Evolutionary conservation across 257 asterid species (phyloP), one percentile per base, ranked within the genome.

Genomic region (Orobanche coerulescens): DNA sequence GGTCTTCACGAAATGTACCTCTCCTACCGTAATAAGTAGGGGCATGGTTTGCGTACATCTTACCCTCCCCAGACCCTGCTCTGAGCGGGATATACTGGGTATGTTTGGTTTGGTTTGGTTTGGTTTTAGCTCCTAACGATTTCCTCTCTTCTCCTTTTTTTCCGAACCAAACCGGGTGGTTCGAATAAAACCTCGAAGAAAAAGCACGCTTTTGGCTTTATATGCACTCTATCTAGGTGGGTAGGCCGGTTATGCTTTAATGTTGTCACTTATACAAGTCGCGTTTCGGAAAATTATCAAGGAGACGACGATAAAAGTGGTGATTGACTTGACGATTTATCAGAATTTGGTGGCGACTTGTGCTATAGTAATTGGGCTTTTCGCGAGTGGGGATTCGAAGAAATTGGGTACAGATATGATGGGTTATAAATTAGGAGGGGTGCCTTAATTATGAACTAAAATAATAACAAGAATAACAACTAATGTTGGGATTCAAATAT

Each of bases 381-480:
- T 81, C 37, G 90, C 73, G 0, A 79, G 89, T 42, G 87, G 94
- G 42, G 96, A 88, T 18, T 88, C 84, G 88, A 61, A 20, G 64
- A 73, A 15, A 16, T 44, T 83, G 67, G 20, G n/a, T 4, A 13
- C 3, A 14, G 96, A 89, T 67, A 86, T 84, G 94, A 42, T 49
- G 2, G 82, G 46, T 33, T 89, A 65, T 49, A 58, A 63, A 20
- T 3, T 30, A 18, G 95, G 95, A 64, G 62, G 47, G 16, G 74
- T 62, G 1, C 62, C 80, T 0, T 89, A 89, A 70, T 80, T 13
- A 82, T 80, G 77, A 84, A 68, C 62, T 70, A n/a, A n/a, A n/a
- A n/a, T n/a, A n/a, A n/a, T n/a, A n/a, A n/a, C n/a, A n/a, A n/a
- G n/a, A n/a, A n/a, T n/a, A n/a, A n/a, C n/a, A n/a, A n/a, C n/a